Evolutionary conservation across 2,329 filamentous ascomycete genomes (phyloP), one percentile per base, ranked within the genome.

Genomic region (Clonostachys solani): DNA sequence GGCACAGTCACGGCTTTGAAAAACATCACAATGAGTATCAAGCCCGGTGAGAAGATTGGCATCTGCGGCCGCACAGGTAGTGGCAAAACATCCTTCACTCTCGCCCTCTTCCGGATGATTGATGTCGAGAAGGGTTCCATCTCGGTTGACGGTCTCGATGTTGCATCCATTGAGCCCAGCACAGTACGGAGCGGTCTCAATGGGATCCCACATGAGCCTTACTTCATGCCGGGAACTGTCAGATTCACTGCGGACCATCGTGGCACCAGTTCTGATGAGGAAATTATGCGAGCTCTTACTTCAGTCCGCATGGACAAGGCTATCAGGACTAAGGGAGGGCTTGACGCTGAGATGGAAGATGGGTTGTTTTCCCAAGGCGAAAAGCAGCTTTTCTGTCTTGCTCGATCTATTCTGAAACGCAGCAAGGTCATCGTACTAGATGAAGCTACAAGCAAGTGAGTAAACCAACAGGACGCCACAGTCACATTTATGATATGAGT

Each of bases 161-260:
- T 62, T 1, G 49, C 56, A 34, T 58, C 51, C 4, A 47, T 65
- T 1, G 58, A 58, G 1, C 54, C 56, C 1, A 49, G 58, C 33
- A 34, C 52, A 5, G 46, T 66, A 10, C 61, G 63, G 10, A 47
- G 54, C 2, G 45, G 55, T 2, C 60, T 80, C 10, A 65, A 70
- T 19, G 66, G 63, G 5, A 59, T 78, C 4, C 71, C 78, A 0
- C 77, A 81, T 59, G 77, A 81, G 44, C 64, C 73, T 1, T 72
- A 76, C 53, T 62, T 77, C 23, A 63, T 80, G 4, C 65, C 67
- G 6, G 73, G 71, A 17, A 71, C 61, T 1, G 61, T 81, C 3
- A 67, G 74, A 4, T 53, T 64, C 13, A 81, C 80, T 19, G 59
- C 74, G 2, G 75, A 80, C 50, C 74, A 76, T 0, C 52, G 56